Conservation (phyloP, 495 filamentous ascomycete species). For the Aspergillus biplanus region DNA sequence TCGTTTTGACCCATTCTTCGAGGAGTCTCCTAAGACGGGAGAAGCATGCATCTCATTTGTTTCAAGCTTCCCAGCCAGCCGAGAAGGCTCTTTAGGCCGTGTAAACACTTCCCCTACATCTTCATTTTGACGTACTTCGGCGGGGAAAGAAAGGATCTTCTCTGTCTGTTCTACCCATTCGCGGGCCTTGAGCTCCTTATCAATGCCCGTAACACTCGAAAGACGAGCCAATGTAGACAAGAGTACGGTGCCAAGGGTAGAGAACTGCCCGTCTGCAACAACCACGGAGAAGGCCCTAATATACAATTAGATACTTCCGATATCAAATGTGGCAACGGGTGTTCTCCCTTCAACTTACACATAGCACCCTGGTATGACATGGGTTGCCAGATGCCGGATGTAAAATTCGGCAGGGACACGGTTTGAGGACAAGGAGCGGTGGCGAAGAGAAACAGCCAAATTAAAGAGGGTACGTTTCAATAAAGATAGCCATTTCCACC, state of each 20-base stretch:
- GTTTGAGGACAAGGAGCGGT: background rate
- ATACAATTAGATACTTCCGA: background rate
- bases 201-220: conserved; percentile 45
- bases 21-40: background rate
- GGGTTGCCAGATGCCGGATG: conserved; percentile 34
- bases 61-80: background rate
- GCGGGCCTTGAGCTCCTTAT: conserved; percentile 24
- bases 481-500: conserved; percentile 73
- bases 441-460: conserved; percentile 48
- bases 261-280: conserved; percentile 71
- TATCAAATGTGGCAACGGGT: background rate
- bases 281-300: conserved; percentile 69
- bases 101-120: conserved; percentile 40
- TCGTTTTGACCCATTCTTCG: conserved; percentile 6
- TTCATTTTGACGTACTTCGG: conserved; percentile 16
- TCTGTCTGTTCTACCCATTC: background rate
- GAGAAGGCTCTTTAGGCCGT: conserved; percentile 21
- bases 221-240: conserved; percentile 67
- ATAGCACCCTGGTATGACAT: conserved; percentile 49
- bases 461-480: conserved; percentile 64
- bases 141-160: background rate
- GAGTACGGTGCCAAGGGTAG: conserved; percentile 77
- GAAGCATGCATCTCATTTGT: background rate
- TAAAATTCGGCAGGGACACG: conserved; percentile 17
- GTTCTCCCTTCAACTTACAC: conserved; percentile 36